Evolutionary conservation across 768 basidiomycete species (phyloP), one percentile per base, ranked within the genome.

Genomic region (Amanita thiersii): DNA sequence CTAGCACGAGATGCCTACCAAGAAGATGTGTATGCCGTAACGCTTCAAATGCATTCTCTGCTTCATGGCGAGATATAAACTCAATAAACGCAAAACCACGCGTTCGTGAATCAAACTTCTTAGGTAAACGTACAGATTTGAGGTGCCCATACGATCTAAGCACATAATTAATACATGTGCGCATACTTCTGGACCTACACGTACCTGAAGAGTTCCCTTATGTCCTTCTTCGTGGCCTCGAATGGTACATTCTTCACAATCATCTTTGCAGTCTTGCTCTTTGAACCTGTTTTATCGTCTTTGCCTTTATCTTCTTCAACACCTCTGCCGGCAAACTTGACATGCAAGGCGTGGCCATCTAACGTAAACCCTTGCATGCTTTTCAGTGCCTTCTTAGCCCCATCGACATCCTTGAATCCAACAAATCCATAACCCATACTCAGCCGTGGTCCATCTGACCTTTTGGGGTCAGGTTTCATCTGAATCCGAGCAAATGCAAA

Each of bases 181-280:
- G 10, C 26, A 21, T 35, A 15, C 19, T n/a, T n/a, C n/a, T 34
- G 28, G 40, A 6, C 21, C 15, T 40, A 14, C 15, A 72, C 83
- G 43, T 49, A 93, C 90, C 84, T 74, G 59, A 98, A 96, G 25
- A 98, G 60, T 47, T 87, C 85, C 41, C 86, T 70, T 18, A 99
- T 72, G 51, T 99, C 96, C 64, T 86, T 91, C 69, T 86, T 89
- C 31, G 84, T 84, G 33, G 85, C 89, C 61, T 99, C 96, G 66
- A 99, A 99, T 29, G 96, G 92, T 40, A 97, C 74, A 53, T 99
- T 99, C 77, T 97, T 98, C 50, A 98, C 90, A 38, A 98, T 79
- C 73, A 98, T 81, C 77, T 97, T 98, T 49, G 91, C 86, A 47
- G 86, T 84, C 45, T 72, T 72, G 37, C 72, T 76, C 64, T 75